Conservation (phyloP, 768 basidiomycete species). For the Agaricus subrufescens region DNA sequence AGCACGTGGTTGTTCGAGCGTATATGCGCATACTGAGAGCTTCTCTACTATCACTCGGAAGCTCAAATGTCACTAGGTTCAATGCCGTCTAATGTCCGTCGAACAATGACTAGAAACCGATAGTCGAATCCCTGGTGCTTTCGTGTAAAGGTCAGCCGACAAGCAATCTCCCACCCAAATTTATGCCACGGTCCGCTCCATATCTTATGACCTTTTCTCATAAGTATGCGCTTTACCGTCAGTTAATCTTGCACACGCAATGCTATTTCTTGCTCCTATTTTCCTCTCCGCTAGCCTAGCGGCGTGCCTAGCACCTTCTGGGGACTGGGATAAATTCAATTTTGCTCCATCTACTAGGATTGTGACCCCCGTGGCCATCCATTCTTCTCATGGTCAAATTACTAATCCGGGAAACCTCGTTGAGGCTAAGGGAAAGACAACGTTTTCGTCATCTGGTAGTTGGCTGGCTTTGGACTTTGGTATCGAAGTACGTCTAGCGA, state of each 20-base stretch:
- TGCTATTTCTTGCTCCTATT: neutral
- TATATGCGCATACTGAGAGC: no score
- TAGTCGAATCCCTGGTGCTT: neutral
- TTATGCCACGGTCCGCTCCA: slow-evolving; percentile 7
- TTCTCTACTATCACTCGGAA: no score
- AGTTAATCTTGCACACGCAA: neutral
- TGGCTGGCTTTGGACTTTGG: slow-evolving; percentile 56
- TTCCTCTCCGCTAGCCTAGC: neutral
- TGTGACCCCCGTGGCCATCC: slow-evolving; percentile 38
- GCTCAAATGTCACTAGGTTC: no score
- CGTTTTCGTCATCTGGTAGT: slow-evolving; percentile 32
- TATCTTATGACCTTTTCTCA: neutral
- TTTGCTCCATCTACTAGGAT: slow-evolving; percentile 42
- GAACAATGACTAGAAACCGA: no score
- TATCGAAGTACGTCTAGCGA: slow-evolving; percentile 33
- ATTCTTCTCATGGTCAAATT: slow-evolving; percentile 31
- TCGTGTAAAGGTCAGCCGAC: slow-evolving; percentile 3
- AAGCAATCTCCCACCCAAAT: slow-evolving; percentile 2
- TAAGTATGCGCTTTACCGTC: neutral
- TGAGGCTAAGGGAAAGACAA: slow-evolving; percentile 29
- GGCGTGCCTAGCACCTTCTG: slow-evolving; percentile 31
- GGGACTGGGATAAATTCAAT: slow-evolving; percentile 52
- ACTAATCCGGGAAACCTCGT: slow-evolving; percentile 27
- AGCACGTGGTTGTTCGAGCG: no score
- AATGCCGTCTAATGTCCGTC: no score